Conservation (phyloP, 139 green algal genomes). For the Chlorella ohadii region DNA sequence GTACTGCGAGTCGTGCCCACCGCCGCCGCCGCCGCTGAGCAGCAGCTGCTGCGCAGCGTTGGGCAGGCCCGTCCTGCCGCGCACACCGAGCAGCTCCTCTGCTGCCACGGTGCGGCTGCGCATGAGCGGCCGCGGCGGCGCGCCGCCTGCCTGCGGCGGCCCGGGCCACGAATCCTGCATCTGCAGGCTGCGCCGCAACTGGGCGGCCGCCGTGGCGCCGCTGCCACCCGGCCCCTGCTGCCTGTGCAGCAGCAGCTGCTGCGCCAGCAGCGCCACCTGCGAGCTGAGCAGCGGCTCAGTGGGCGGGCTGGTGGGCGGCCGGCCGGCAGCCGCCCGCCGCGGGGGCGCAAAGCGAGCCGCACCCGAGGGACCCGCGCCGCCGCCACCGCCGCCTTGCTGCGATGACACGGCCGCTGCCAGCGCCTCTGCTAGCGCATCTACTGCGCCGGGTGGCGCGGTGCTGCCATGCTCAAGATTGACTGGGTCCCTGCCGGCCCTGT, state of each 20-base stretch:
- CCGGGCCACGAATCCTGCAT: neutral
- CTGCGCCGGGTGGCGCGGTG: neutral
- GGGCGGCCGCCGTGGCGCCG: neutral
- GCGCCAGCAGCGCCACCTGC: constrained; percentile 15
- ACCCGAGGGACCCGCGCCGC: neutral
- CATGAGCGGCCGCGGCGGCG: neutral
- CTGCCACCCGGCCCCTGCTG: neutral
- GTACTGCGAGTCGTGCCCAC: neutral
- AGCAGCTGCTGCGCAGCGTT: neutral
- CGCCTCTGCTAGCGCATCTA: neutral
- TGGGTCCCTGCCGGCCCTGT: constrained; percentile 3
- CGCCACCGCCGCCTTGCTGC: too few relatives aligned
- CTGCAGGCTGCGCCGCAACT: neutral
- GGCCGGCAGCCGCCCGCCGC: neutral
- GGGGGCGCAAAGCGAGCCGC: neutral
- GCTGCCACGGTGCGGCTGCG: neutral
- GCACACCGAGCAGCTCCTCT: neutral
- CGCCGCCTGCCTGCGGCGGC: neutral
- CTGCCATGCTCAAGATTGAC: constrained; percentile 11
- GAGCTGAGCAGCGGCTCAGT: constrained; percentile 12
- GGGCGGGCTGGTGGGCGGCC: neutral
- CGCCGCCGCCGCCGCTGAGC: neutral
- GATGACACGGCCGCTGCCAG: neutral
- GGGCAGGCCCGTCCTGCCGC: neutral
- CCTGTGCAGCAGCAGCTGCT: constrained; percentile 30